phyloP scores from a whole-genome alignment of 371 early-diverging fungal species.

The Mucor plumbeus region DNA sequence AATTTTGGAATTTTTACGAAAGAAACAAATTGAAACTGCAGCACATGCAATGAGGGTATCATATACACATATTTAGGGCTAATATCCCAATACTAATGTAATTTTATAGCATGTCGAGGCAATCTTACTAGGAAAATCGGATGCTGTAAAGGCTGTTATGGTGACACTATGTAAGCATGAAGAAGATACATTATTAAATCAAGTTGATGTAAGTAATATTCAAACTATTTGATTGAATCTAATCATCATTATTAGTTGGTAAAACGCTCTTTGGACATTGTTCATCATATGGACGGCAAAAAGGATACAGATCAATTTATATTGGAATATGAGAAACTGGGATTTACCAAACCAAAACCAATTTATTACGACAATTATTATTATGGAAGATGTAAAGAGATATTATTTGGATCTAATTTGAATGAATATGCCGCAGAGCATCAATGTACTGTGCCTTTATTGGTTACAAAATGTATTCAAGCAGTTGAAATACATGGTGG shows the following conservation, averaged over 20 bases:
- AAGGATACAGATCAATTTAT: conserved; percentile 40
- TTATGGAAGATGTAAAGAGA: conserved; percentile 47
- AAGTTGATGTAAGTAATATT: conserved; percentile 32
- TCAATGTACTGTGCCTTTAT: conserved; percentile 48
- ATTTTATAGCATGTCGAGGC: conserved; percentile 51
- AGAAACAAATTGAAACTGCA: conserved; percentile 50
- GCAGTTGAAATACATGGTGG: conserved; percentile 59
- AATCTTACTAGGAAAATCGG: conserved; percentile 49
- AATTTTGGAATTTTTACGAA: conserved; percentile 53
- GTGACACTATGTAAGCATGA: conserved; percentile 48
- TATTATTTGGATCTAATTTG: conserved; percentile 60
- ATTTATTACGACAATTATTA: conserved; percentile 59
- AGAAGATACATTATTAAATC: conserved; percentile 32
- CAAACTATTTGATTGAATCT: background rate
- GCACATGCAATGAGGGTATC: conserved; percentile 49
- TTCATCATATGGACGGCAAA: conserved; percentile 38
- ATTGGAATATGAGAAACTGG: conserved; percentile 46
- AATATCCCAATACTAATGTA: background rate
- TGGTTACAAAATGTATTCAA: conserved; percentile 54
- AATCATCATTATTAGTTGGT: conserved; percentile 17
- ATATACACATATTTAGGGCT: too few relatives aligned
- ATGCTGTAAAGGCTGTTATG: conserved; percentile 40
- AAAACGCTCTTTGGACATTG: conserved; percentile 24
- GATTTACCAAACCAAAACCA: conserved; percentile 45
- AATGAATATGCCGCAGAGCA: conserved; percentile 42